Evolutionary conservation across 306 rosid genomes (phyloP).

Genomic region (Dryas alaskensis): DNA sequence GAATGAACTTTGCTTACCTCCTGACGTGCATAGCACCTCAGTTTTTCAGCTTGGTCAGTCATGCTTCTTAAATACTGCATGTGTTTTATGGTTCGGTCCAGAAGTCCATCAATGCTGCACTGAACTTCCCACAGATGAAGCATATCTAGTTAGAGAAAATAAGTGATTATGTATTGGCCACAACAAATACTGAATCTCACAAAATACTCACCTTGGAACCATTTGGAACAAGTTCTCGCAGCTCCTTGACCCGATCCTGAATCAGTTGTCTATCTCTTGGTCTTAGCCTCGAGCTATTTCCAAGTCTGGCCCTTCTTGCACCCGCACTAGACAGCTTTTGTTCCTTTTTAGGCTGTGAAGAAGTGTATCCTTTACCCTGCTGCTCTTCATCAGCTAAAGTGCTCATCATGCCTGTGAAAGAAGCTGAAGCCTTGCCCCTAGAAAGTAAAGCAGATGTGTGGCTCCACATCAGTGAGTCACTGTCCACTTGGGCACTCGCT

Average conservation of each 20-base stretch:
- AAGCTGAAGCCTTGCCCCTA: constrained; percentile 28
- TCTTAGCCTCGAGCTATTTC: constrained; percentile 46
- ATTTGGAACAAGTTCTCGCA: constrained; percentile 83
- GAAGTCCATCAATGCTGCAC: constrained; percentile 91
- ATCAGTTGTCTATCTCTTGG: constrained; percentile 92
- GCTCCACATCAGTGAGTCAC: constrained; percentile 28
- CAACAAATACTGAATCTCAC: not conserved
- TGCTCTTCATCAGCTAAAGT: constrained; percentile 31
- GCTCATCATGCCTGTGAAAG: constrained; percentile 40
- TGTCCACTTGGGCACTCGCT: constrained; percentile 24
- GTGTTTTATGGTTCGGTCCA: constrained; percentile 77
- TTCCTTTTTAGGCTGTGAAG: constrained; percentile 29
- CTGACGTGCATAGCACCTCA: constrained; percentile 37
- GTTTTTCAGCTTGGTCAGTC: constrained; percentile 65
- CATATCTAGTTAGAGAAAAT: constrained; percentile 10
- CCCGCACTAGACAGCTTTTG: constrained; percentile 33
- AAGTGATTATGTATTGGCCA: not conserved
- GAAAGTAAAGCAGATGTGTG: constrained; percentile 27
- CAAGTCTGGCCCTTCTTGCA: constrained; percentile 41
- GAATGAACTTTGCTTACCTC: constrained; percentile 39
- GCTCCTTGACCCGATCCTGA: constrained; percentile 89
- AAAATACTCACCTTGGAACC: constrained; percentile 60
- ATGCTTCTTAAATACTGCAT: constrained; percentile 61
- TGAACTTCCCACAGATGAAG: constrained; percentile 30
- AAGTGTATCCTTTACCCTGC: constrained; percentile 24